phyloP scores from a whole-genome alignment of 192 early-diverging fungal species.

The Backusella mclennaniae region DNA sequence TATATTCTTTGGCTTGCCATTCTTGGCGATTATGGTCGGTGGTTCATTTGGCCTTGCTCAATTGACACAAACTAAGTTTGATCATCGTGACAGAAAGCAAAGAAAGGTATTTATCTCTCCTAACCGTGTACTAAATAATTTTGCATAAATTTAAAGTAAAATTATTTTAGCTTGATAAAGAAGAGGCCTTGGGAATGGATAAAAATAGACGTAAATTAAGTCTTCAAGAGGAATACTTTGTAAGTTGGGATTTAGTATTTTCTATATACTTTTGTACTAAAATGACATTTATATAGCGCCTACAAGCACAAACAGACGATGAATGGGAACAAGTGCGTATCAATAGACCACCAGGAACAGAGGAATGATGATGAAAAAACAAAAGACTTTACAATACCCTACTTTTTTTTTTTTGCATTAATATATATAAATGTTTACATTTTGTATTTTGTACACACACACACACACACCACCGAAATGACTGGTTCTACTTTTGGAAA shows the following conservation, averaged over 20 bases:
- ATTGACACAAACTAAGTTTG: slow-evolving; percentile 74
- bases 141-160: neutral
- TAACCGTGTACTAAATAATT: neutral
- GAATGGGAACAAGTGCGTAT: slow-evolving; percentile 35
- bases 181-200: slow-evolving; percentile 53
- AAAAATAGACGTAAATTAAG: slow-evolving; percentile 56
- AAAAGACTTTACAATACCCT: neutral
- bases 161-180: slow-evolving; percentile 43
- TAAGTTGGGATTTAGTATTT: slow-evolving; percentile 12
- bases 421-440: neutral
- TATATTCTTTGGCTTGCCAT: slow-evolving; percentile 68
- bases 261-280: neutral
- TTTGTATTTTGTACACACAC: no score
- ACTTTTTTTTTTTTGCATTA: neutral
- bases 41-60: slow-evolving; percentile 71
- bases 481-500: no score
- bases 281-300: slow-evolving; percentile 14
- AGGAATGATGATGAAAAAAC: neutral
- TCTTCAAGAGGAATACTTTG: slow-evolving; percentile 74
- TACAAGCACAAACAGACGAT: slow-evolving; percentile 27
- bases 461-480: no score
- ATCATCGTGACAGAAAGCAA: slow-evolving; percentile 59
- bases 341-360: slow-evolving; percentile 25
- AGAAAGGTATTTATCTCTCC: slow-evolving; percentile 21
- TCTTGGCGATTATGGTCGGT: slow-evolving; percentile 63